Base-by-base conservation (phyloP, 306 rosid genomes). In the Trifolium pratense region DNA sequence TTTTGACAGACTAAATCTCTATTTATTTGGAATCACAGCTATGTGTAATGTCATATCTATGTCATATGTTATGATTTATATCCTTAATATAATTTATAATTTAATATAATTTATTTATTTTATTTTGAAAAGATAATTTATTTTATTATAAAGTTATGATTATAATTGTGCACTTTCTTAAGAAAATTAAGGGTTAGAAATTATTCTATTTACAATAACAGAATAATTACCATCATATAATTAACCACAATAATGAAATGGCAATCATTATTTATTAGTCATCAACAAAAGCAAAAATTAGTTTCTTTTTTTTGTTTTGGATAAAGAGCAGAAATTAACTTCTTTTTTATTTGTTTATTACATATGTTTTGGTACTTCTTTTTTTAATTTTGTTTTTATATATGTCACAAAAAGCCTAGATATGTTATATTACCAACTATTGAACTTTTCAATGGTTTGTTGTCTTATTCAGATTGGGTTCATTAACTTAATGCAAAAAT, bases 391-490 rank as follows among this genome's bases (percentile, higher is more conserved):
- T 74, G 70, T 65, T 70, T 65, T 64, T 12, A 66, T 12, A 20
- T 23, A n/a, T n/a, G 20, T 26, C 63, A 58, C 53, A 78, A 46
- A 65, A 61, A 81, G 75, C 67, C 80, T 58, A 40, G 78, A 78
- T 45, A 71, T 71, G 74, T n/a, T 75, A 11, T 73, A 73, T 64
- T 37, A 80, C 64, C n/a, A 84, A 74, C 75, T 25, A 18, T 6
- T 46, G 77, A 46, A 69, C 69, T 68, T 73, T 73, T 52, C 9
- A 61, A 62, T 56, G 74, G 74, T 67, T 72, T 83, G 32, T 83
- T 83, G 87, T 83, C 87, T 76, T 80, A 76, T 67, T 76, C 75
- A 76, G 59, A 37, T 75, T 68, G 75, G 80, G n/a, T 66, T 68
- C 78, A 63, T 79, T 68, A 52, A 18, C 18, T 70, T 40, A 59